phyloP scores from a whole-genome alignment of 305 asterid species.

The Fraxinus platypoda region DNA sequence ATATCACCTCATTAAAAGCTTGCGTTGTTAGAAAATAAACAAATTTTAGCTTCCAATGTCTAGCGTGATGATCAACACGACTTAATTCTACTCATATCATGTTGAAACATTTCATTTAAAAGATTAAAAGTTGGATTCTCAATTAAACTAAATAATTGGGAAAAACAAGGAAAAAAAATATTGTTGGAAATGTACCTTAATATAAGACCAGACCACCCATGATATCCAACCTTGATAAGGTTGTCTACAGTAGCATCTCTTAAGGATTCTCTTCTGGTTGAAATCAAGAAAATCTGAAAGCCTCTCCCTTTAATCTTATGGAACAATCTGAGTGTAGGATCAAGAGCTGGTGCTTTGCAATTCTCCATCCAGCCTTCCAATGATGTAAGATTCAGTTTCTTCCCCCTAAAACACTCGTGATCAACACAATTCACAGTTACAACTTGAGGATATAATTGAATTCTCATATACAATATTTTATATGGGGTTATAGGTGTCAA shows the following conservation, averaged over 20 bases:
- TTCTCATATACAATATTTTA: not conserved
- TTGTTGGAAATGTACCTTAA: conserved; percentile 27
- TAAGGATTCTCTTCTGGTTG: conserved; percentile 44
- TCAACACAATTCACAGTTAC: not conserved
- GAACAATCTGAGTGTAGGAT: conserved; percentile 29
- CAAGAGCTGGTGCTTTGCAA: conserved; percentile 43
- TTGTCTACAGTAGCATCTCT: conserved; percentile 54
- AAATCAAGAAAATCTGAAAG: conserved; percentile 42
- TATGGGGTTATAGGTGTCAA: not conserved
- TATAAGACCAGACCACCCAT: conserved; percentile 46
- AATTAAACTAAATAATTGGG: not conserved
- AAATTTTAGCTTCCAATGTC: not conserved
- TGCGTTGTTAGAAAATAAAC: not conserved
- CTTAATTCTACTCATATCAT: not conserved
- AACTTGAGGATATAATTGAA: not conserved
- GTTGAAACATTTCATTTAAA: not conserved
- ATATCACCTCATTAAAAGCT: not conserved
- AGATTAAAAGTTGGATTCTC: not conserved
- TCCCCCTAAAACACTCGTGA: conserved; percentile 29
- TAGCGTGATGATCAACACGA: not conserved
- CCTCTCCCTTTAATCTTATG: conserved; percentile 40
- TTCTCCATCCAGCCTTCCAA: conserved; percentile 44
- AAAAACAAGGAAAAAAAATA: not conserved
- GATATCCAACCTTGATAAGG: conserved; percentile 46
- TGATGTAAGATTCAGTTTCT: conserved; percentile 37